phyloP scores from a whole-genome alignment of 2,329 filamentous ascomycete genomes.

The Diaporthe australafricana region DNA sequence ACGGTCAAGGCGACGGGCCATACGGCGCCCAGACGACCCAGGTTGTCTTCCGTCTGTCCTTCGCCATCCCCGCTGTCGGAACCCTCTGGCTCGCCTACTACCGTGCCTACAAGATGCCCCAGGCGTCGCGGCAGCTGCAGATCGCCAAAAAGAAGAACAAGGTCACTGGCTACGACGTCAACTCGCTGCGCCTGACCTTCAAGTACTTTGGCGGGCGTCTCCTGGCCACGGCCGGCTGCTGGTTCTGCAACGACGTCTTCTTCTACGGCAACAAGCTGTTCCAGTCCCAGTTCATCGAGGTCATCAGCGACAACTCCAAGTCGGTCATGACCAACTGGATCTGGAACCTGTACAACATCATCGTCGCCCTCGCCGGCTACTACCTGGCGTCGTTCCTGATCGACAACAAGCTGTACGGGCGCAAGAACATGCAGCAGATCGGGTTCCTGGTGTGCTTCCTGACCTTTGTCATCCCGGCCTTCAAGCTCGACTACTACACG shows the following conservation, averaged over 20 bases:
- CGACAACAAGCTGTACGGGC: conserved; percentile 96
- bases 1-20: conserved; percentile 78
- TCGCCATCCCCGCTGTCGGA: conserved; percentile 89
- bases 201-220: conserved; percentile 88
- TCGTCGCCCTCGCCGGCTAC: conserved; percentile 87
- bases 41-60: conserved; percentile 92
- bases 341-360: conserved; percentile 93
- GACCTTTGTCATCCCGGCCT: conserved; percentile 91
- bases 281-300: conserved; percentile 88
- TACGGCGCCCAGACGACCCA: conserved; percentile 84
- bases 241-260: conserved; percentile 98
- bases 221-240: conserved; percentile 85
- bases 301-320: conserved; percentile 75
- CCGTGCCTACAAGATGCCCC: conserved; percentile 93
- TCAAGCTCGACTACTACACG: conserved; percentile 88
- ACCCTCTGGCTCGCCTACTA: conserved; percentile 97
- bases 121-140: conserved; percentile 84
- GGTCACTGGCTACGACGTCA: conserved; percentile 92
- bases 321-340: conserved; percentile 90
- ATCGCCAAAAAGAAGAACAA: conserved; percentile 86
- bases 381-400: conserved; percentile 90
- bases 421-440: conserved; percentile 95
- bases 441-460: conserved; percentile 95
- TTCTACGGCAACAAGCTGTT: conserved; percentile 99
- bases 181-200: conserved; percentile 83